Conservation (phyloP, 208 protist species). For the Leptomonas pyrrhocoris region DNA sequence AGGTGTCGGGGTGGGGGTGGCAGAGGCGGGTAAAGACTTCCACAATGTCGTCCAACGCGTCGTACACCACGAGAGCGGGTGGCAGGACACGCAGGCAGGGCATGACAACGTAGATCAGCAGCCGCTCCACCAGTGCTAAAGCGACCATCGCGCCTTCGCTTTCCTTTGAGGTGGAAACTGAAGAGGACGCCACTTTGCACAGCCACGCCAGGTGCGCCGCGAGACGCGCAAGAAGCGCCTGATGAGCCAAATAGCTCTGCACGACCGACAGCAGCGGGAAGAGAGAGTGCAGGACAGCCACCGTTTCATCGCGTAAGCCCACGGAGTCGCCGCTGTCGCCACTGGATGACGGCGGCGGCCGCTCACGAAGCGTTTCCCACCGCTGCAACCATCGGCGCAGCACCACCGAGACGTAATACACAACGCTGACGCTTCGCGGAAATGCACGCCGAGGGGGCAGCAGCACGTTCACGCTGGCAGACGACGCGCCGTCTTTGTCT, state of each 20-base stretch:
- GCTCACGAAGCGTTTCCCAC: conserved; percentile 23
- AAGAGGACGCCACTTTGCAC: conserved; percentile 5
- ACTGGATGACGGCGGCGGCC: background rate
- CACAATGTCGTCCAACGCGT: conserved; percentile 50
- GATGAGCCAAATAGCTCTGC: conserved; percentile 49
- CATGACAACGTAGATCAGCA: conserved; percentile 66
- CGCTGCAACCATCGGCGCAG: conserved; percentile 32
- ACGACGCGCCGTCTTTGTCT: background rate
- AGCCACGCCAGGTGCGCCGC: conserved; percentile 28
- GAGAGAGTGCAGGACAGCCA: conserved; percentile 32
- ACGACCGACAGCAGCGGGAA: conserved; percentile 41
- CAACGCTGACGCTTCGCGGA: conserved; percentile 35
- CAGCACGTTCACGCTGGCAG: conserved; percentile 58
- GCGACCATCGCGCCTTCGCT: background rate
- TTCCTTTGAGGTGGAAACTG: background rate
- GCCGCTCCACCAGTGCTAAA: conserved; percentile 52
- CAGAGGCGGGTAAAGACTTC: conserved; percentile 14
- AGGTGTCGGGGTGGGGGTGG: background rate
- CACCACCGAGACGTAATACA: conserved; percentile 29
- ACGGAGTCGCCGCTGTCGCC: background rate
- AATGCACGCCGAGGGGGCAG: conserved; percentile 53
- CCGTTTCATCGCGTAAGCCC: conserved; percentile 10
- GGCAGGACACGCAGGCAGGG: conserved; percentile 73
- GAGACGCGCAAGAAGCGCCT: conserved; percentile 47
- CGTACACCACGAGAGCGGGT: conserved; percentile 68